Evolutionary conservation across 306 rosid species (phyloP).

Genomic region (Sesbania bispinosa): DNA sequence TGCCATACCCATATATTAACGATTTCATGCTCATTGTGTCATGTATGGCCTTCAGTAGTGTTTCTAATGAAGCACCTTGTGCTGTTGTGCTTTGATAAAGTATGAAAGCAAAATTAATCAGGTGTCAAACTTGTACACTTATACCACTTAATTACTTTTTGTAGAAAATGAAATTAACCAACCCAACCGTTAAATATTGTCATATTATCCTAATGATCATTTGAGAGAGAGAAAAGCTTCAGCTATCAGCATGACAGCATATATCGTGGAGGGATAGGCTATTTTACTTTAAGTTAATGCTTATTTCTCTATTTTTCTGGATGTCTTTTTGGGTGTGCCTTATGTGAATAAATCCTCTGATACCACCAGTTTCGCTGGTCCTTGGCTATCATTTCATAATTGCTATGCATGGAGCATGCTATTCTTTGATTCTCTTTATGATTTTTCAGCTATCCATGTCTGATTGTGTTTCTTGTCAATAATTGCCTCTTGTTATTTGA

Average conservation of each 20-base stretch:
- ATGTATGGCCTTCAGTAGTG: background rate
- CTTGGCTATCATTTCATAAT: conserved; percentile 1
- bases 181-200: too few species aligned
- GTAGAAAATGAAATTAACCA: too few species aligned
- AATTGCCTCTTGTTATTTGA: background rate
- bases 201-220: too few species aligned
- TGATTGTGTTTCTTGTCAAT: too few species aligned
- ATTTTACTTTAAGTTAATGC: background rate
- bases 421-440: too few species aligned
- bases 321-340: background rate
- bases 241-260: background rate
- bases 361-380: conserved; percentile 7
- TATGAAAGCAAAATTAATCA: too few species aligned
- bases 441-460: too few species aligned
- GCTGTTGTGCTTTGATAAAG: too few species aligned
- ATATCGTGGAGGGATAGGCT: background rate
- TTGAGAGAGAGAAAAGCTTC: background rate
- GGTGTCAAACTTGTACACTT: too few species aligned
- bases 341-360: background rate
- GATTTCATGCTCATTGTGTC: background rate
- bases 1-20: background rate
- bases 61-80: background rate
- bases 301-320: background rate
- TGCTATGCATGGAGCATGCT: conserved; percentile 7
- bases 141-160: too few species aligned